A percentile compares a stretch with the other conserved stretches of the same genome.
Evolutionary conservation across 1,139 yeast species (phyloP).

Genomic region (Sugiyamaella novakii): DNA sequence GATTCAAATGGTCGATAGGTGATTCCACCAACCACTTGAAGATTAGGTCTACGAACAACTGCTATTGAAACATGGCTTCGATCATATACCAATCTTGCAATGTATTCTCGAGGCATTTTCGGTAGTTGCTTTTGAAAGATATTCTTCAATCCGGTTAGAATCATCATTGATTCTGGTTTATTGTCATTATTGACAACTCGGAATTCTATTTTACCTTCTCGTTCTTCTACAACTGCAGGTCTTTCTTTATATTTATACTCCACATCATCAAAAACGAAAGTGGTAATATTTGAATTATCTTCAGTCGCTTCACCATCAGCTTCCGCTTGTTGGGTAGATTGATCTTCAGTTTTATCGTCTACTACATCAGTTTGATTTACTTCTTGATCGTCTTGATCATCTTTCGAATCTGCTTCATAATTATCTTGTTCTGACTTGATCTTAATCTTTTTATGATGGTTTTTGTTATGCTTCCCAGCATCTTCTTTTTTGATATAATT

Average conservation of each 20-base stretch:
- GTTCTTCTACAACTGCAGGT: constrained; percentile 91
- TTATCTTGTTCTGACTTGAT: constrained; percentile 35
- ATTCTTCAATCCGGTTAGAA: constrained; percentile 90
- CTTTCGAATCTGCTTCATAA: too few species aligned
- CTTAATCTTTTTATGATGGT: constrained; percentile 30
- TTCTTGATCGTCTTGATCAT: constrained; percentile 32
- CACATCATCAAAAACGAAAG: constrained; percentile 73
- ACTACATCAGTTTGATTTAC: constrained; percentile 34
- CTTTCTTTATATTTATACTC: constrained; percentile 84
- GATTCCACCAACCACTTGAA: constrained; percentile 96
- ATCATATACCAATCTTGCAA: constrained; percentile 91
- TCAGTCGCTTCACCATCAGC: constrained; percentile 31
- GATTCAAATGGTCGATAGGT: constrained; percentile 92
- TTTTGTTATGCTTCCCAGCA: constrained; percentile 32
- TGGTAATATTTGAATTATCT: constrained; percentile 43
- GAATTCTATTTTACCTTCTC: constrained; percentile 88
- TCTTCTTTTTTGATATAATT: constrained; percentile 49
- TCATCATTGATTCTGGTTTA: constrained; percentile 81
- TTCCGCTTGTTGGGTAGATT: constrained; percentile 22
- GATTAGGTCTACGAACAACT: constrained; percentile 77
- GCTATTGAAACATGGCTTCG: constrained; percentile 95
- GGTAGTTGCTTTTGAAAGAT: constrained; percentile 97
- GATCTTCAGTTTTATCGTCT: constrained; percentile 34
- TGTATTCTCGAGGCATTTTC: constrained; percentile 97
- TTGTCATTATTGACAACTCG: constrained; percentile 96